phyloP scores from a whole-genome alignment of 495 filamentous ascomycete species.

The Aspergillus baeticus region DNA sequence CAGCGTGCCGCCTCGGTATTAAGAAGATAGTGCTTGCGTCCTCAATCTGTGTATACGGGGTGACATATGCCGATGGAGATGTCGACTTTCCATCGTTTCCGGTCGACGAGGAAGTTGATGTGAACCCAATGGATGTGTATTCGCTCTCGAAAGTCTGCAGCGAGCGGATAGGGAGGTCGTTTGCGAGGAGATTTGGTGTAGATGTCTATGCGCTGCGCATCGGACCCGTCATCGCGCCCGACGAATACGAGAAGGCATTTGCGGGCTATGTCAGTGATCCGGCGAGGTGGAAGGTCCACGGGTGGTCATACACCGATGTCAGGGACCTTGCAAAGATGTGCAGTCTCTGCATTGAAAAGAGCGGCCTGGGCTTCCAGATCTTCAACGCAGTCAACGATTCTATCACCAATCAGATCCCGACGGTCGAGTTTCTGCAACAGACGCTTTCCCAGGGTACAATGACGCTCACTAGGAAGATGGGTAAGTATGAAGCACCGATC shows the following conservation, averaged over 20 bases:
- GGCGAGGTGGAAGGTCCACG: constrained; percentile 51
- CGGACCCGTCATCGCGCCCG: constrained; percentile 56
- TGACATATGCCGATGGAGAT: constrained; percentile 41
- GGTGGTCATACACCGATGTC: constrained; percentile 59
- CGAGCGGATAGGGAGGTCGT: constrained; percentile 53
- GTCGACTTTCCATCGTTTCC: constrained; percentile 50
- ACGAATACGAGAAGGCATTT: constrained; percentile 53
- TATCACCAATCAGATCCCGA: too few species aligned
- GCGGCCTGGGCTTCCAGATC: too few species aligned
- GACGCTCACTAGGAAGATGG: too few species aligned
- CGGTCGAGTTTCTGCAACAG: too few species aligned
- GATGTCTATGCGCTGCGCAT: constrained; percentile 60
- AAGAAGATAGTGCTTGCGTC: too few species aligned
- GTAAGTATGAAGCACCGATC: too few species aligned
- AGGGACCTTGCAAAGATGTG: constrained; percentile 52
- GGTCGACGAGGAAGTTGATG: constrained; percentile 52
- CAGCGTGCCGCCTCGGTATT: too few species aligned
- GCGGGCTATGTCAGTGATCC: constrained; percentile 51
- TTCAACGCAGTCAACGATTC: too few species aligned
- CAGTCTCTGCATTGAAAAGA: neutral
- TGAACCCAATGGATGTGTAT: constrained; percentile 54
- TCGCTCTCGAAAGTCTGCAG: constrained; percentile 56
- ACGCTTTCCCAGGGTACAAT: too few species aligned
- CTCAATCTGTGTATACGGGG: too few species aligned
- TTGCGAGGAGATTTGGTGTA: constrained; percentile 48